Evolutionary conservation across 257 asterid genomes (phyloP).

Genomic region (Asclepias syriaca): DNA sequence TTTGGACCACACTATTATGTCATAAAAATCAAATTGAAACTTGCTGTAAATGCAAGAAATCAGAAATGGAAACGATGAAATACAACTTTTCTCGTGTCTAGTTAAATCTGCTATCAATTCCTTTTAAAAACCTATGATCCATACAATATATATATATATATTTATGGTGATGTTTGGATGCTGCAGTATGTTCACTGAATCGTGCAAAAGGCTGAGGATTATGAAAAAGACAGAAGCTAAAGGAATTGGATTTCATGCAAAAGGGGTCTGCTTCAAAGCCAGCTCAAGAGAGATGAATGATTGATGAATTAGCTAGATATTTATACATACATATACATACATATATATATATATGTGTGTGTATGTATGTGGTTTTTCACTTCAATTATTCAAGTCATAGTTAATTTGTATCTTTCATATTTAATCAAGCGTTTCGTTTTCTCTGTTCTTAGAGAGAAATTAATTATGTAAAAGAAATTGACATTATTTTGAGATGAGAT

Average conservation of each 20-base stretch:
- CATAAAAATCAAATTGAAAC: neutral
- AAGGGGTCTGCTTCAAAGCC: constrained; percentile 42
- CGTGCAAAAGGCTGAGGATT: constrained; percentile 71
- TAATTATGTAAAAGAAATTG: too few species aligned
- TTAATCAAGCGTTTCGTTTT: too few species aligned
- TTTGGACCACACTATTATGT: constrained; percentile 14
- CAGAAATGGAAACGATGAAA: neutral
- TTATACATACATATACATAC: too few species aligned
- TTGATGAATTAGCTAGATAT: constrained; percentile 3
- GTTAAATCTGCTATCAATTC: neutral
- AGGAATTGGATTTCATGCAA: constrained; percentile 41
- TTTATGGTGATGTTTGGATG: too few species aligned
- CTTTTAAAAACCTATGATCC: neutral
- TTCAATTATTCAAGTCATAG: too few species aligned
- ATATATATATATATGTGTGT: too few species aligned
- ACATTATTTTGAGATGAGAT: too few species aligned
- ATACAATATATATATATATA: too few species aligned
- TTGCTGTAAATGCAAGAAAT: neutral
- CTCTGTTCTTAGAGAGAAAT: too few species aligned
- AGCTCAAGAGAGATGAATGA: constrained; percentile 32
- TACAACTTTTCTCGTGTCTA: neutral
- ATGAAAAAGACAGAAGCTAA: constrained; percentile 69
- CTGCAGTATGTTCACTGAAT: constrained; percentile 67
- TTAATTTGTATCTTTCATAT: too few species aligned
- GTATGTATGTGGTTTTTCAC: too few species aligned